Evolutionary conservation across 2,329 filamentous ascomycete genomes (phyloP).

Genomic region (Elsinoe arachidis): DNA sequence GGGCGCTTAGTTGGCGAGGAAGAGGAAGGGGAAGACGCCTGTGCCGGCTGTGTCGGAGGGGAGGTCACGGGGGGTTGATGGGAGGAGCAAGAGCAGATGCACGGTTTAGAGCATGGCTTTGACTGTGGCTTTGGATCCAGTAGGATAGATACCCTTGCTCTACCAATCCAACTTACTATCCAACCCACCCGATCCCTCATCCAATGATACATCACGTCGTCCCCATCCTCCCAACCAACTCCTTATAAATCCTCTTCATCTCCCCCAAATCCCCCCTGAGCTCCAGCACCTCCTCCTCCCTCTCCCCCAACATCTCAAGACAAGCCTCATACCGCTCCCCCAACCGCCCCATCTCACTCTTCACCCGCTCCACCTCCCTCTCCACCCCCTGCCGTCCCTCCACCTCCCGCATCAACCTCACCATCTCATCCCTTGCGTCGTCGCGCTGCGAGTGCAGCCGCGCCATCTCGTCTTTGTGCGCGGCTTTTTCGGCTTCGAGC

Average conservation of each 20-base stretch:
- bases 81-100: too few species aligned
- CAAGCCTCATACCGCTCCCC: conserved; percentile 79
- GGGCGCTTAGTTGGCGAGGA: background rate
- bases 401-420: conserved; percentile 76
- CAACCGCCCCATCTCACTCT: conserved; percentile 59
- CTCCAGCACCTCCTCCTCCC: conserved; percentile 91
- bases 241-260: conserved; percentile 92
- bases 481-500: conserved; percentile 84
- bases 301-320: conserved; percentile 90
- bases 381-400: conserved; percentile 59
- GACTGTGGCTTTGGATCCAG: too few species aligned
- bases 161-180: background rate
- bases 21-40: background rate
- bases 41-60: background rate
- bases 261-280: conserved; percentile 80
- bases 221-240: conserved; percentile 60
- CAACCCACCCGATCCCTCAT: background rate
- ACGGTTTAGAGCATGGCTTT: too few species aligned
- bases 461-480: conserved; percentile 74
- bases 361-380: conserved; percentile 53
- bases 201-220: conserved; percentile 11
- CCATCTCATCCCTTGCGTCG: conserved; percentile 85
- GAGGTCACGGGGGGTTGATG: background rate
- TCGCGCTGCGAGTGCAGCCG: conserved; percentile 79
- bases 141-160: background rate